Conservation (phyloP, 1,284 basidiomycete genomes). For the Naganishia albida region DNA sequence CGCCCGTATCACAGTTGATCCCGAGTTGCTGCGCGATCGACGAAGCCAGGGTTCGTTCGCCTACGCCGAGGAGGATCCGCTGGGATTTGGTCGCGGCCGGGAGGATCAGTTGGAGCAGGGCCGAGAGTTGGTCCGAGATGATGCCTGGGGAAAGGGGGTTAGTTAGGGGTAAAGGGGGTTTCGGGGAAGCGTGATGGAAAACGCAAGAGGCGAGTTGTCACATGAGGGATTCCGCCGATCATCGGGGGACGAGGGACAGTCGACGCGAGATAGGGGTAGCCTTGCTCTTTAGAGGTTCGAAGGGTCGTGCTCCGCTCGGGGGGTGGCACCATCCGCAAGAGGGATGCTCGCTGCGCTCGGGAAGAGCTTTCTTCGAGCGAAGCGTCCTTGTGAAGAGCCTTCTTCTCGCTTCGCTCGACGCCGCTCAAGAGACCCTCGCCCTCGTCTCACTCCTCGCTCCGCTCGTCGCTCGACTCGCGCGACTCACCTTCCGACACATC, state of each 20-base stretch:
- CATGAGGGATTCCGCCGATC: neutral
- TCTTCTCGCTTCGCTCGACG: conserved; percentile 3
- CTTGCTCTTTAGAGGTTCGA: too few species aligned
- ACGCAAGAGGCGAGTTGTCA: neutral
- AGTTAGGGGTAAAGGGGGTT: neutral
- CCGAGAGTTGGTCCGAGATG: conserved; percentile 33
- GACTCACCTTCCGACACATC: conserved; percentile 91
- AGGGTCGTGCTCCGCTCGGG: neutral
- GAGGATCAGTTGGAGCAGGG: conserved; percentile 33
- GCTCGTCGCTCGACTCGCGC: conserved; percentile 1
- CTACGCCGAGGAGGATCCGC: conserved; percentile 78
- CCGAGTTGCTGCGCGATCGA: conserved; percentile 76
- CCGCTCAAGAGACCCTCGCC: neutral
- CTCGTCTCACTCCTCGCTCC: neutral
- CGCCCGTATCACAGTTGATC: conserved; percentile 85
- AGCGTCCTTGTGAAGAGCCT: too few species aligned
- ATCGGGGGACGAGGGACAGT: too few species aligned
- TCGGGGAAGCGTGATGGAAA: neutral
- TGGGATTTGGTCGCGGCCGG: conserved; percentile 29
- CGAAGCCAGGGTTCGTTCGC: conserved; percentile 75
- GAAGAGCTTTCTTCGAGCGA: neutral
- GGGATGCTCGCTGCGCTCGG: neutral
- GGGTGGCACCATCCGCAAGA: neutral
- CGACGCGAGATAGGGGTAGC: too few species aligned
- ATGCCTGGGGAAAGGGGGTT: conserved; percentile 25